phyloP scores from a whole-genome alignment of 2,329 filamentous ascomycete genomes.

The Penicillium sp. region DNA sequence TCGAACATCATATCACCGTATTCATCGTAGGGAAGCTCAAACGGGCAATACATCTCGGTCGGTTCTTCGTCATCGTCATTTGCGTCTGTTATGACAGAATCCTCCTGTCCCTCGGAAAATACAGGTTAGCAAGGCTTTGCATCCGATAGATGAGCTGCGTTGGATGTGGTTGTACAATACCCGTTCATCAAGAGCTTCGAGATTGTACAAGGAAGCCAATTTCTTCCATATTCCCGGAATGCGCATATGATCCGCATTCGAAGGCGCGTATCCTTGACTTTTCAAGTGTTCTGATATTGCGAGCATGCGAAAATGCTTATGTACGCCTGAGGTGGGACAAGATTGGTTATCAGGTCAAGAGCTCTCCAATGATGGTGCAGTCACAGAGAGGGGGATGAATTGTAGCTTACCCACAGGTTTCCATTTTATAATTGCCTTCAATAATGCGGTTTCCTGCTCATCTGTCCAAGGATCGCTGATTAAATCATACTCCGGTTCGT shows the following conservation, averaged over 20 bases:
- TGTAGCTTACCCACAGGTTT: constrained; percentile 80
- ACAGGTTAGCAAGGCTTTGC: constrained; percentile 26
- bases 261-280: constrained; percentile 76
- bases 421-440: constrained; percentile 91
- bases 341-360: constrained; percentile 5
- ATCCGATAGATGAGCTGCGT: background rate
- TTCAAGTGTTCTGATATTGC: constrained; percentile 79
- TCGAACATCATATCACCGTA: constrained; percentile 55
- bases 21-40: constrained; percentile 62
- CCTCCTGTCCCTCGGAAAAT: constrained; percentile 52
- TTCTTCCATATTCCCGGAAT: constrained; percentile 94
- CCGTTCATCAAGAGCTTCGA: constrained; percentile 82
- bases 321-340: constrained; percentile 64
- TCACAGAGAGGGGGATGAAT: background rate
- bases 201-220: constrained; percentile 79
- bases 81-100: constrained; percentile 59
- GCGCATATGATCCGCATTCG: constrained; percentile 72
- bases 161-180: constrained; percentile 55
- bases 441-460: constrained; percentile 88
- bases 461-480: constrained; percentile 85
- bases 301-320: constrained; percentile 92
- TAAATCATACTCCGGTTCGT: constrained; percentile 49
- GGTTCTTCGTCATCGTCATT: constrained; percentile 57
- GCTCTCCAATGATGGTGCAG: background rate
- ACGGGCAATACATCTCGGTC: constrained; percentile 67